A percentile compares a stretch with the other conserved stretches of the same genome.
Evolutionary conservation across 495 filamentous ascomycete species (phyloP).

Genomic region (Xylaria sp.): DNA sequence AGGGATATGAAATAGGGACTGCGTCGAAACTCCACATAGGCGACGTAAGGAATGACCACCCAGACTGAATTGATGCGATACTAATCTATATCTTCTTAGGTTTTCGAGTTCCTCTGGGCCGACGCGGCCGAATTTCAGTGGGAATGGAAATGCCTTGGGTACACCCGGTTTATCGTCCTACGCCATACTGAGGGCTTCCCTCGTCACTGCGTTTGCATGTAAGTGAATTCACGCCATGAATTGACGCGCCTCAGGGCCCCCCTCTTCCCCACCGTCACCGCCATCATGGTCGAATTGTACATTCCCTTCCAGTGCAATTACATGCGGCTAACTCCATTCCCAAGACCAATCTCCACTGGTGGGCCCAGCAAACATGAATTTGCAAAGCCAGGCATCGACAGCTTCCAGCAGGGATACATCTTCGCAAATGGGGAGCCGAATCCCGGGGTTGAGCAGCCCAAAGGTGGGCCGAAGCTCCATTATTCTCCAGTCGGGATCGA

Average conservation of each 20-base stretch:
- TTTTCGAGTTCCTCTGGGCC: conserved; percentile 47
- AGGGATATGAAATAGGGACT: conserved; percentile 44
- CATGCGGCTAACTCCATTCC: conserved; percentile 27
- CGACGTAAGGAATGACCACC: conserved; percentile 37
- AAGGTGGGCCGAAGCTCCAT: conserved; percentile 33
- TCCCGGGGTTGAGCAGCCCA: conserved; percentile 33
- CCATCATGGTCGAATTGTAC: neutral
- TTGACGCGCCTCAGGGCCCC: conserved; percentile 22
- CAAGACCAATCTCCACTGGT: conserved; percentile 43
- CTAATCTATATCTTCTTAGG: conserved; percentile 30
- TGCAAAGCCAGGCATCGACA: conserved; percentile 44
- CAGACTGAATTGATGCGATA: neutral
- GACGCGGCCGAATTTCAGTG: conserved; percentile 43
- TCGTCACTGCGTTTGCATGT: conserved; percentile 45
- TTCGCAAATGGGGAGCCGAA: conserved; percentile 43
- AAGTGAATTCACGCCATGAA: conserved; percentile 30
- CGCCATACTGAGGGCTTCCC: conserved; percentile 45
- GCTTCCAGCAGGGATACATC: conserved; percentile 43
- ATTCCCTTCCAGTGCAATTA: neutral
- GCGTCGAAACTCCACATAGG: conserved; percentile 44
- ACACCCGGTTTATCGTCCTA: conserved; percentile 42
- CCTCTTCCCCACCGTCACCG: conserved; percentile 4
- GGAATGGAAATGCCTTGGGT: conserved; percentile 46
- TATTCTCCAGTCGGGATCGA: conserved; percentile 42
- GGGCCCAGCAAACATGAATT: conserved; percentile 41